Base-by-base conservation (phyloP, 176 grass and related monocot genomes). In the Bothriochloa decipiens region DNA sequence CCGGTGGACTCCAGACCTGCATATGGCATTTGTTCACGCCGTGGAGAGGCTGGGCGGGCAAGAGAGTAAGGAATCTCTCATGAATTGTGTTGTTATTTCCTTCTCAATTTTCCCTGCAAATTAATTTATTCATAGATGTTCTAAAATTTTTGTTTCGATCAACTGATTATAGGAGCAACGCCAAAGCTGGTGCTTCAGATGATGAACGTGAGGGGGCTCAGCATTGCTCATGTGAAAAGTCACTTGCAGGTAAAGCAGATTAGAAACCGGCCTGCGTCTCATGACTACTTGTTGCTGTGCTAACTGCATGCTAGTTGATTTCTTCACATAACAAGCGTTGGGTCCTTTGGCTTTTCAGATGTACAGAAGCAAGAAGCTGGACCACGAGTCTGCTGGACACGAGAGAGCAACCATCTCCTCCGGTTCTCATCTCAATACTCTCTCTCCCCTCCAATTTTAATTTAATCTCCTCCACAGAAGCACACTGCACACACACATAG, bases 121-220 rank as follows among this genome's bases (percentile, higher is more conserved):
- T 73, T 73, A 35, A 12, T 57, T 72, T 86, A 42, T 78, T 5
- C 0, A 61, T 90, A 3, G 0, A 76, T 27, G 61, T 69, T 79
- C 29, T 62, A 62, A 49, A 50, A 0, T 73, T 43, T 68, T 32
- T 18, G 6, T 61, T 23, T 29, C 7, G 39, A 7, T 40, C 11
- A 20, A 85, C 28, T 78, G 73, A 75, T 66, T 15, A 70, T 55
- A 98, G 96, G 96, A 90, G 96, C 96, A 68, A 98, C 96, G 53
- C 96, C 96, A 91, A 98, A 95, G 87, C 85, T 95, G 77, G 91
- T 98, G 52, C 96, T 98, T 95, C 93, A 95, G 93, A 98, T 93
- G 93, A 98, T 98, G 96, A 98, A 98, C 84, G 91, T 98, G 93
- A 95, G 91, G 87, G 96, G 96, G n/a, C 89, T 98, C 65, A 95